Evolutionary conservation across 495 filamentous ascomycete genomes (phyloP).

Genomic region (Evansstolkia leycettana): DNA sequence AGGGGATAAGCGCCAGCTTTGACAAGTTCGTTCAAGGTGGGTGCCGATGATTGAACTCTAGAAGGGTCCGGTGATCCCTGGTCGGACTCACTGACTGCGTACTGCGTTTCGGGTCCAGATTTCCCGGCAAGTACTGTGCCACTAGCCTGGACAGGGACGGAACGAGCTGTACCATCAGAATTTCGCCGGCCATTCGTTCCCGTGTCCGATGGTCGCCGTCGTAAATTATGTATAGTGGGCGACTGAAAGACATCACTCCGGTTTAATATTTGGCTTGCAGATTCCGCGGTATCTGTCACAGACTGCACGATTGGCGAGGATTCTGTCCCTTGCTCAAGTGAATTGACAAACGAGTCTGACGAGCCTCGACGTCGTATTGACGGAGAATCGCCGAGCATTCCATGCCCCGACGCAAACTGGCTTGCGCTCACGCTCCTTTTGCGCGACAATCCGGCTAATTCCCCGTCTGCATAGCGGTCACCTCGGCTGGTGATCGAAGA

Average conservation of each 20-base stretch:
- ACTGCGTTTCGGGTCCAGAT: constrained; percentile 7
- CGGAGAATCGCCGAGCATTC: constrained; percentile 21
- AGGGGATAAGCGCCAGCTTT: constrained; percentile 70
- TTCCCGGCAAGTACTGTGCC: constrained; percentile 5
- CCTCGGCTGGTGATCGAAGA: constrained; percentile 15
- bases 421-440: constrained; percentile 48
- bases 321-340: constrained; percentile 53
- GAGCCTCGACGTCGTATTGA: constrained; percentile 47
- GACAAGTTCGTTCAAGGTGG: constrained; percentile 57
- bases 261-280: constrained; percentile 80
- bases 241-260: constrained; percentile 81
- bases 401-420: constrained; percentile 29
- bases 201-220: constrained; percentile 16
- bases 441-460: constrained; percentile 4
- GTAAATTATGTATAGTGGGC: constrained; percentile 51
- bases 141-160: constrained; percentile 10
- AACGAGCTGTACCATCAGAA: constrained; percentile 33
- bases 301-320: constrained; percentile 60
- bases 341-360: constrained; percentile 69
- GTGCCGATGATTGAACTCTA: constrained; percentile 28
- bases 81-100: constrained; percentile 10
- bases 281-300: constrained; percentile 59
- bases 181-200: constrained; percentile 16
- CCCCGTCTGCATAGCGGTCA: constrained; percentile 13
- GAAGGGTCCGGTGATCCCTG: constrained; percentile 12